Base-by-base conservation (phyloP, 2,329 filamentous ascomycete species). In the Cytospora mali region DNA sequence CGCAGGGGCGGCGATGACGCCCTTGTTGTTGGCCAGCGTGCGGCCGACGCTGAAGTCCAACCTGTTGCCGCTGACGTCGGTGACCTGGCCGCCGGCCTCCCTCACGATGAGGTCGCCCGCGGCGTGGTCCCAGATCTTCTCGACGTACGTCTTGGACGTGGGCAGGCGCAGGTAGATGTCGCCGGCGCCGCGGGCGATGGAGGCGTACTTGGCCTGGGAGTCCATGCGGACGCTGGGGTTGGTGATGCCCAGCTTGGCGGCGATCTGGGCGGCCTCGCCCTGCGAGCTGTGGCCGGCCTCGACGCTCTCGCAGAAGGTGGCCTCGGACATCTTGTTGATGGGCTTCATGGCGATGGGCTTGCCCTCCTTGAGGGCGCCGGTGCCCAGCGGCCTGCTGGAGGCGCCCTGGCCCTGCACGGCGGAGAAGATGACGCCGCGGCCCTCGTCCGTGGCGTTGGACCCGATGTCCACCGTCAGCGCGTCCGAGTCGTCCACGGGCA, bases 51-150 rank as follows among this genome's bases (percentile, higher is more conserved):
- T 86, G 76, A 99, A 99, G 76, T 99, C 90, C 63, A 99, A 81
- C 65, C 87, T 83, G 73, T 91, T 91, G 70, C 96, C 95, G 66
- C 89, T 83, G 48, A 93, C 89, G 76, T 99, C 96, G 1, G 93
- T 96, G 59, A 99, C 94, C 71, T 90, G 82, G 55, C 95, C 96
- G 57, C 95, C 95, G 3, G 95, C 93, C 78, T 99, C 96, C 62
- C 93, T 84, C 48, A 98, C 95, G 68, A 99, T 93, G 64, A 99
- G 79, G 71, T 97, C 93, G 48, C 95, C 95, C 14, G 94, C 95
- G 21, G 95, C 95, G 75, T 99, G 95, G 74, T 99, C 95, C 95
- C 95, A 99, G 69, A 99, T 99, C 86, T 99, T 99, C 83, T 99
- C 95, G 75, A 96, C 88, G 79, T 99, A 99, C 59, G 89, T 88